A percentile compares a stretch with the other conserved stretches of the same genome.
phyloP scores from a whole-genome alignment of 1,139 yeast species.

The Schwanniomyces etchellsii region DNA sequence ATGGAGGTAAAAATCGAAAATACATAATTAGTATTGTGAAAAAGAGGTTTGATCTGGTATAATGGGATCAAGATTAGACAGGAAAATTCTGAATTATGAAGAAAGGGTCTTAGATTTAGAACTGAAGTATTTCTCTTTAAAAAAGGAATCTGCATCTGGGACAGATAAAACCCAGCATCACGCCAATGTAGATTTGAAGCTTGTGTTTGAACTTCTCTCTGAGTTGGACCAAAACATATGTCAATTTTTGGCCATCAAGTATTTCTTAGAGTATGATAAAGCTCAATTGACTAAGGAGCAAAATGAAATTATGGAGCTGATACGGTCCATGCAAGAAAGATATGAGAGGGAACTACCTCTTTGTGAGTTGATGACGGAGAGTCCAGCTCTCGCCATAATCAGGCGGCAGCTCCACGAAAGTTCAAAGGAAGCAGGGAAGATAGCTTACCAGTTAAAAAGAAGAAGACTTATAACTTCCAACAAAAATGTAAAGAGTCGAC shows the following conservation, averaged over 20 bases:
- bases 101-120: conserved; percentile 8
- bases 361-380: conserved; percentile 14
- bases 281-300: conserved; percentile 5
- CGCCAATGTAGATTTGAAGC: conserved; percentile 8
- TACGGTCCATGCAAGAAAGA: conserved; percentile 9
- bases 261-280: conserved; percentile 11
- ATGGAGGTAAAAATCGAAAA: too few relatives aligned
- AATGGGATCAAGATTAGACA: conserved; percentile 1
- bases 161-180: conserved; percentile 8
- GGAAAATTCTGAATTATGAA: conserved; percentile 16
- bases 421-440: conserved; percentile 27
- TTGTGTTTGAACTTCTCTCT: conserved; percentile 13
- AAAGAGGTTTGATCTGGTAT: too few relatives aligned
- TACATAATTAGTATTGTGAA: too few relatives aligned
- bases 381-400: conserved; percentile 20
- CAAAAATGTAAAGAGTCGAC: too few relatives aligned
- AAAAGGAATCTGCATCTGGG: too few relatives aligned
- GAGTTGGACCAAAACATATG: conserved; percentile 20
- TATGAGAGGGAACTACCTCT: conserved; percentile 20
- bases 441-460: conserved; percentile 9
- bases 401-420: conserved; percentile 25
- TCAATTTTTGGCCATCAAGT: conserved; percentile 15
- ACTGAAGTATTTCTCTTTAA: conserved; percentile 11
- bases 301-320: conserved; percentile 5
- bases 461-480: not conserved